phyloP scores from a whole-genome alignment of 371 early-diverging fungal species.

The Saksenaea vasiformis region DNA sequence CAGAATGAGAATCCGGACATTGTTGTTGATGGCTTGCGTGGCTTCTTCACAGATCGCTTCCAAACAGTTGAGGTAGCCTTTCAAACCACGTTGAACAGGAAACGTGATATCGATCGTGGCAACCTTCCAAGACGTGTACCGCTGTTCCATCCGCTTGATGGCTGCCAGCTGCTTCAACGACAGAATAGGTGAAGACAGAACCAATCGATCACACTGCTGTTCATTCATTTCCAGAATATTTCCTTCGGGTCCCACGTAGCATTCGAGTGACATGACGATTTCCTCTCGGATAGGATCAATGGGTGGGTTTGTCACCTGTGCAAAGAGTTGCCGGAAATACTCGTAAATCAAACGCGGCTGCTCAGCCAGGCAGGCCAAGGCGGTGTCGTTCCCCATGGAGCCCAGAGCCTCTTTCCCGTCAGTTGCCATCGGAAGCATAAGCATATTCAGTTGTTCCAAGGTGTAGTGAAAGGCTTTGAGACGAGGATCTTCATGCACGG shows the following conservation, averaged over 20 bases:
- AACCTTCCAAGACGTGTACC: constrained; percentile 73
- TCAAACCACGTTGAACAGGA: constrained; percentile 65
- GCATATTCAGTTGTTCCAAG: constrained; percentile 87
- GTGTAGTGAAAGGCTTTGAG: constrained; percentile 87
- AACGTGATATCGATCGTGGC: constrained; percentile 85
- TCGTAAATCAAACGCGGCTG: constrained; percentile 88
- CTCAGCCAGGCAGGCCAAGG: constrained; percentile 86
- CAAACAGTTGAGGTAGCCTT: constrained; percentile 72
- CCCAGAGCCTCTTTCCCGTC: constrained; percentile 95
- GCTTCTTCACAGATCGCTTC: constrained; percentile 85
- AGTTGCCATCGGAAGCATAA: constrained; percentile 81
- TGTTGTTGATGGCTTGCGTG: constrained; percentile 68
- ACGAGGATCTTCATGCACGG: constrained; percentile 75
- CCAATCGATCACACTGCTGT: constrained; percentile 72
- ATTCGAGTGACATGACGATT: constrained; percentile 92
- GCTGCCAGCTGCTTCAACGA: constrained; percentile 76
- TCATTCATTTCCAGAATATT: constrained; percentile 83
- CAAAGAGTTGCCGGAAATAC: constrained; percentile 94
- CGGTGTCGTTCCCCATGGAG: constrained; percentile 95
- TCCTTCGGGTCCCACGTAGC: constrained; percentile 93
- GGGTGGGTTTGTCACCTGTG: constrained; percentile 95
- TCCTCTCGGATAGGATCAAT: constrained; percentile 97
- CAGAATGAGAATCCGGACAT: constrained; percentile 76
- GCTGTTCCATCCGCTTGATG: constrained; percentile 62
- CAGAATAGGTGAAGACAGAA: constrained; percentile 81